Conservation (phyloP, 176 grass and related monocot species). For the Musa acuminata region DNA sequence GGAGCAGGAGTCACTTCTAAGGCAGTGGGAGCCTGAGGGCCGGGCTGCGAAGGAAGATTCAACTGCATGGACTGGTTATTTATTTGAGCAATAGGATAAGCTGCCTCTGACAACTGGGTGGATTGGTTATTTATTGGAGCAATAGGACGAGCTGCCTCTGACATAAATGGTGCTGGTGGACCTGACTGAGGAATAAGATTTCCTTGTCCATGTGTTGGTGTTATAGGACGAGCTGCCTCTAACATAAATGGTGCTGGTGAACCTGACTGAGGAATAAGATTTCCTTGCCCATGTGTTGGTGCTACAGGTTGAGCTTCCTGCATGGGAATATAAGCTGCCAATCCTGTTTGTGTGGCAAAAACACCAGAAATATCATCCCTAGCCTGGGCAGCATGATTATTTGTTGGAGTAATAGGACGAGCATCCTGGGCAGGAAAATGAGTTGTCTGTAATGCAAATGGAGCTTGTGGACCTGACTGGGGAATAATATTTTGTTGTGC, state of each 20-base stretch:
- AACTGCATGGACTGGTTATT: neutral
- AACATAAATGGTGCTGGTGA: neutral
- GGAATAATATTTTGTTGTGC: slow-evolving; percentile 27
- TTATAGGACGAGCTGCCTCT: neutral
- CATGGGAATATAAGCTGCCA: too few species aligned
- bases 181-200: neutral
- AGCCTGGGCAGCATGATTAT: slow-evolving; percentile 22
- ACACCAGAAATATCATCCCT: too few species aligned
- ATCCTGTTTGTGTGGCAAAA: too few species aligned
- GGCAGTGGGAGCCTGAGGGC: neutral
- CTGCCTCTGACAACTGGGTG: neutral
- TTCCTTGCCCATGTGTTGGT: slow-evolving; percentile 28
- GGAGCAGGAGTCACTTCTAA: neutral
- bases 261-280: slow-evolving; percentile 25
- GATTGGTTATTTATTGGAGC: neutral
- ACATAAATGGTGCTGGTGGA: neutral
- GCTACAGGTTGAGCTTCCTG: neutral
- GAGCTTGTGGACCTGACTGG: slow-evolving; percentile 34
- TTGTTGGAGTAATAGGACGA: slow-evolving; percentile 27
- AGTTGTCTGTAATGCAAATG: slow-evolving; percentile 26
- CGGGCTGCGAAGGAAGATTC: neutral
- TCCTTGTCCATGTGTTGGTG: neutral
- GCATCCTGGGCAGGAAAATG: slow-evolving; percentile 1
- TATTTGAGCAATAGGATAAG: neutral
- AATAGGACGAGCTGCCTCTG: neutral